Conservation (phyloP, 768 basidiomycete genomes). For the Amanita exitialis region DNA sequence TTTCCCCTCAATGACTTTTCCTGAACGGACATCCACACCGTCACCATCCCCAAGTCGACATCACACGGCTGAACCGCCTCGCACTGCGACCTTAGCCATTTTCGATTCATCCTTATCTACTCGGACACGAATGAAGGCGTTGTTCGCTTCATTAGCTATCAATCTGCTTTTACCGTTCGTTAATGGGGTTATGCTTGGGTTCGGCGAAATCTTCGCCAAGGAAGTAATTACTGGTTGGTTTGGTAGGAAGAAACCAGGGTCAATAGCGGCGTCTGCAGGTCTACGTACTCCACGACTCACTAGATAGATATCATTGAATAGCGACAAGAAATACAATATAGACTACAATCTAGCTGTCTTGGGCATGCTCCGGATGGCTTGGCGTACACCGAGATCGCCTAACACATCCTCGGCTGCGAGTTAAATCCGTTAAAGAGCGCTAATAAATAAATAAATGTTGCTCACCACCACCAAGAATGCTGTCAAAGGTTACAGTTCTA, state of each 20-base stretch:
- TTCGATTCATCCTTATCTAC: slow-evolving; percentile 60
- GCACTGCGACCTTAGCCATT: slow-evolving; percentile 55
- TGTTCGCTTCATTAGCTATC: slow-evolving; percentile 69
- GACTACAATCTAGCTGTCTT: slow-evolving; percentile 52
- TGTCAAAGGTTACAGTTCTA: slow-evolving; percentile 57
- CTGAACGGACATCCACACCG: slow-evolving; percentile 50
- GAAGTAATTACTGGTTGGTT: slow-evolving; percentile 53
- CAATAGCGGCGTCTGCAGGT: slow-evolving; percentile 28
- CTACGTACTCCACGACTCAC: slow-evolving; percentile 12
- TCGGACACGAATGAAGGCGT: slow-evolving; percentile 57
- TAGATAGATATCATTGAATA: slow-evolving; percentile 1
- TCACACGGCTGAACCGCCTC: slow-evolving; percentile 18
- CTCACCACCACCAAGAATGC: slow-evolving; percentile 58
- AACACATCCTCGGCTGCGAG: slow-evolving; percentile 63
- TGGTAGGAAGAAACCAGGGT: slow-evolving; percentile 34
- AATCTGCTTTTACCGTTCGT: slow-evolving; percentile 83
- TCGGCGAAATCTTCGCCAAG: slow-evolving; percentile 88
- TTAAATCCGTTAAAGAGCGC: slow-evolving; percentile 2
- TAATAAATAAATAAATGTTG: background rate
- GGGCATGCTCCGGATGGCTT: slow-evolving; percentile 71
- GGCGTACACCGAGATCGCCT: slow-evolving; percentile 73
- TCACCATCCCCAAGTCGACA: slow-evolving; percentile 18
- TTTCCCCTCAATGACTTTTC: slow-evolving; percentile 74
- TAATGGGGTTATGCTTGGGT: slow-evolving; percentile 95
- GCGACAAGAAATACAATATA: background rate